A percentile compares a stretch with the other conserved stretches of the same genome.
Evolutionary conservation across 441 rosid species (phyloP).

Genomic region (Euphorbia celastroides): DNA sequence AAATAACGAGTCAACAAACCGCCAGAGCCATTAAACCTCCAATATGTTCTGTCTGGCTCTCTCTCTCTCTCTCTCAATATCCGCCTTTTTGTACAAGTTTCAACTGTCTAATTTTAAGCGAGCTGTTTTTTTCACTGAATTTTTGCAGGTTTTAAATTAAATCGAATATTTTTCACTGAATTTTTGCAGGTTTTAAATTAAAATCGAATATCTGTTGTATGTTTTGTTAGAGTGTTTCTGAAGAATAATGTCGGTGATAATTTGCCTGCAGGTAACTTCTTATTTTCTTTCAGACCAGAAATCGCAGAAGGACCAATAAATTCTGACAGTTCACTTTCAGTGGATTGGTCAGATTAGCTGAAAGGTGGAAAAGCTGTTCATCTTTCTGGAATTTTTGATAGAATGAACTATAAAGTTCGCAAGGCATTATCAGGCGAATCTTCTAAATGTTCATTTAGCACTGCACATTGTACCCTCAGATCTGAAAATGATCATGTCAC

Average conservation of each 20-base stretch:
- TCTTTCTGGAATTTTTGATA: slow-evolving; percentile 84
- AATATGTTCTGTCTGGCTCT: background rate
- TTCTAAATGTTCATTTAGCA: slow-evolving; percentile 62
- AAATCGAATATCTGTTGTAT: background rate
- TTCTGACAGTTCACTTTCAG: slow-evolving; percentile 41
- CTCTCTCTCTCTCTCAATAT: background rate
- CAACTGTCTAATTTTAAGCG: background rate
- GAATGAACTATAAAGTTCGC: slow-evolving; percentile 71
- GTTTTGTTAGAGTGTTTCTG: slow-evolving; percentile 15
- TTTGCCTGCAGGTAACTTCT: slow-evolving; percentile 76
- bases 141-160: background rate
- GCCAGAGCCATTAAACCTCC: background rate
- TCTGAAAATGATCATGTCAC: slow-evolving; percentile 38
- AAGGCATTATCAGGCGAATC: slow-evolving; percentile 63
- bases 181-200: background rate
- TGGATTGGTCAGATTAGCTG: slow-evolving; percentile 88
- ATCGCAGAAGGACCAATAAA: slow-evolving; percentile 35
- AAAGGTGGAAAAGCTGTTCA: slow-evolving; percentile 89
- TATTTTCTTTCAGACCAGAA: slow-evolving; percentile 89
- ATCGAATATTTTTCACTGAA: background rate
- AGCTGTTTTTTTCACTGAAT: background rate
- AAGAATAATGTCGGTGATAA: slow-evolving; percentile 19
- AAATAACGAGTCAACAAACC: background rate
- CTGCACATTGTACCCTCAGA: slow-evolving; percentile 60
- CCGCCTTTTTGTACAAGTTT: no score